Base-by-base conservation (phyloP, 345 rosid genomes). In the Hibiscus syriacus region DNA sequence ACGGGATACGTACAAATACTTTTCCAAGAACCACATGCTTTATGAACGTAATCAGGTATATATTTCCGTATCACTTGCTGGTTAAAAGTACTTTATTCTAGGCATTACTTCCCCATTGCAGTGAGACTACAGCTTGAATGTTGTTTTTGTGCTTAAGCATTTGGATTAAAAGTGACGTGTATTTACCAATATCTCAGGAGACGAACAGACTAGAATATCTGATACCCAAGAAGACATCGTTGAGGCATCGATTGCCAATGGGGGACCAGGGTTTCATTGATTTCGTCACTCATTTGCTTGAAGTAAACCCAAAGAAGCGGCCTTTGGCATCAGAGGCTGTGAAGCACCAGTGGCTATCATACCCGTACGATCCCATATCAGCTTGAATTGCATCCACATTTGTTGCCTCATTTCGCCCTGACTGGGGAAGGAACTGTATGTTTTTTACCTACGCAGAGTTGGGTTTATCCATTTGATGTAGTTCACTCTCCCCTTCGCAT, bases 291-390 rank as follows among this genome's bases (percentile, higher is more conserved):
- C 85, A 93, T 84, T 80, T 93, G 81, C 96, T 93, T 34, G 96
- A 90, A 82, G 77, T 87, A 57, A 90, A 90, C 83, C 98, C 98
- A 46, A 84, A 81, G 79, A 88, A 85, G 80, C 97, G 98, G 39
- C 98, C 96, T 8, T 84, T 97, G 16, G 97, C 97, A 29, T 63
- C 80, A 0, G 96, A 90, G 73, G 98, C 98, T 69, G 78, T 93
- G 74, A 90, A 87, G 81, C 98, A 93, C 73, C 96, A 92, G 1
- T 93, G 97, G 98, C 84, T 93, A 45, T 83, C 92, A 10, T 73
- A 82, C 70, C 98, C 96, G 0, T 90, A 93, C 16, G 98, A 93
- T 41, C 97, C 98, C 26, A 93, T 93, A 79, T 93, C 98, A 12
- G 85, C 98, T 17, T 94, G 81, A 85, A 54, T 32, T 7, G 70